Evolutionary conservation across 2,329 filamentous ascomycete genomes (phyloP).

Genomic region (Xylariaceae sp.): DNA sequence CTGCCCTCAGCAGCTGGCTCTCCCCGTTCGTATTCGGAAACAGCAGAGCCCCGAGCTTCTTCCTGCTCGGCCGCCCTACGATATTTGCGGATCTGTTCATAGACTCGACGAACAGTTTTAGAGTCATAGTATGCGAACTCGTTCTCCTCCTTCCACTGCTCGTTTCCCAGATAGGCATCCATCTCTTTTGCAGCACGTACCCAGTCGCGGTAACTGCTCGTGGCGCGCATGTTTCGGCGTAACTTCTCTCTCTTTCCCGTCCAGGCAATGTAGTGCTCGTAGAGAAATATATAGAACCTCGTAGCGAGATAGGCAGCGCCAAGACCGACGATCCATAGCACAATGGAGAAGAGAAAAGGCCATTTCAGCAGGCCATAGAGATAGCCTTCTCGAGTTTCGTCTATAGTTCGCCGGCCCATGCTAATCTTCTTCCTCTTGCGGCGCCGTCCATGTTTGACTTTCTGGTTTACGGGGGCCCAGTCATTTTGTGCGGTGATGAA

Average conservation of each 20-base stretch:
- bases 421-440: conserved; percentile 48
- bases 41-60: conserved; percentile 45
- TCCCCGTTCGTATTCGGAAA: conserved; percentile 47
- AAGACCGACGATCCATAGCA: conserved; percentile 80
- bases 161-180: conserved; percentile 81
- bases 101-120: conserved; percentile 79
- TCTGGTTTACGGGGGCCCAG: conserved; percentile 88
- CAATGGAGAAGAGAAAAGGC: conserved; percentile 82
- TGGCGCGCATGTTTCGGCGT: conserved; percentile 72
- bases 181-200: conserved; percentile 77
- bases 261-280: conserved; percentile 93
- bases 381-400: conserved; percentile 94
- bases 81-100: conserved; percentile 74
- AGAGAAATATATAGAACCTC: conserved; percentile 86
- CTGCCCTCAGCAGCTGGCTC: conserved; percentile 44
- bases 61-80: conserved; percentile 64
- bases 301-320: conserved; percentile 79
- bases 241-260: conserved; percentile 77
- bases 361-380: conserved; percentile 90
- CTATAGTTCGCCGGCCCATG: conserved; percentile 69
- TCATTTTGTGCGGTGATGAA: conserved; percentile 94
- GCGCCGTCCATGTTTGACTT: conserved; percentile 57
- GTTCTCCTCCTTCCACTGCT: conserved; percentile 79
- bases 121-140: conserved; percentile 87
- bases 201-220: conserved; percentile 84